Conservation (phyloP, 345 rosid species). For the Gossypium ekmanianum region DNA sequence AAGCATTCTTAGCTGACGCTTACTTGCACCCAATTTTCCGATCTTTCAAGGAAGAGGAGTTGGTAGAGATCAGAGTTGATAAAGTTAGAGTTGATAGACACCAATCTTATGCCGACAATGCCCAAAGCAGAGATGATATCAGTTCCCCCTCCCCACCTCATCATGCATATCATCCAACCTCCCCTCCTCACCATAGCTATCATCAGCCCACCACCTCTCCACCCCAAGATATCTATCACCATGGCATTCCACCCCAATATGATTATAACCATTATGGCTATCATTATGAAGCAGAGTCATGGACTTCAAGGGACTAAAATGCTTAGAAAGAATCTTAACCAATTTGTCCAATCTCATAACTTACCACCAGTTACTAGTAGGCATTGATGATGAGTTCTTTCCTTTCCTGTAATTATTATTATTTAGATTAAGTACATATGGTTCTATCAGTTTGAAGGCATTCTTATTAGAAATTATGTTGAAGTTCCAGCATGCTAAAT, state of each 20-base stretch:
- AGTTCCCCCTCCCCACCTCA: slow-evolving; percentile 57
- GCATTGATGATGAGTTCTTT: not conserved
- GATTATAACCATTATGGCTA: slow-evolving; percentile 36
- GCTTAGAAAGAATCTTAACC: slow-evolving; percentile 23
- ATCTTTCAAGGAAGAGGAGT: slow-evolving; percentile 51
- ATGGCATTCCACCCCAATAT: slow-evolving; percentile 35
- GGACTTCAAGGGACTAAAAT: slow-evolving; percentile 5
- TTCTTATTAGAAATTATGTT: not conserved
- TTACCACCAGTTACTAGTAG: not conserved
- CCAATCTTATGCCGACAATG: slow-evolving; percentile 31
- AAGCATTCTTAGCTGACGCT: slow-evolving; percentile 79
- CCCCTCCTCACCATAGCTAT: slow-evolving; percentile 40
- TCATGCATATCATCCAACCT: slow-evolving; percentile 38
- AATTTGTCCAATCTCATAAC: not conserved
- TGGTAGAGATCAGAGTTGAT: slow-evolving; percentile 46
- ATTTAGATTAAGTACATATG: not conserved
- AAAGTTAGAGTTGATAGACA: slow-evolving; percentile 42
- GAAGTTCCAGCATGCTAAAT: slow-evolving; percentile 1
- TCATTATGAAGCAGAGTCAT: slow-evolving; percentile 33
- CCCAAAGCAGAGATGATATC: slow-evolving; percentile 34
- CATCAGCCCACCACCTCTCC: slow-evolving; percentile 29
- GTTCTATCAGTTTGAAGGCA: not conserved
- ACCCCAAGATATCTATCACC: slow-evolving; percentile 33
- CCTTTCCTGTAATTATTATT: not conserved
- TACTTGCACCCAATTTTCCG: slow-evolving; percentile 92